phyloP scores from a whole-genome alignment of 2,329 filamentous ascomycete genomes.

The Dactylellina sp. region DNA sequence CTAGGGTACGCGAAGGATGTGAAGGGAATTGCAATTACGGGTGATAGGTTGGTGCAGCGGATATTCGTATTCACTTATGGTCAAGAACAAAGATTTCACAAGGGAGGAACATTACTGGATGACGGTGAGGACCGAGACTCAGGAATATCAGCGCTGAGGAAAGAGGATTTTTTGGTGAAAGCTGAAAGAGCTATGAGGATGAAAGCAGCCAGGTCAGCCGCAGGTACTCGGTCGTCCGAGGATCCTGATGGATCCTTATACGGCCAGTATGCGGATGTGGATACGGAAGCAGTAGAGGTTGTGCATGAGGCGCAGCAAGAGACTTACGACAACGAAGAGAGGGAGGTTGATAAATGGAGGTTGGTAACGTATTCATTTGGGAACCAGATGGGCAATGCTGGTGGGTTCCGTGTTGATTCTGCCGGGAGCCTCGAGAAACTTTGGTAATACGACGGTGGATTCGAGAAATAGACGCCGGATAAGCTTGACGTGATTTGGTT shows the following conservation, averaged over 20 bases:
- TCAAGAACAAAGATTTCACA: conserved; percentile 30
- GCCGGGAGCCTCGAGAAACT: conserved; percentile 23
- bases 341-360: conserved; percentile 20
- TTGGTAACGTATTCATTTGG: conserved; percentile 43
- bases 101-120: conserved; percentile 14
- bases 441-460: background rate
- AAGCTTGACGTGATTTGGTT: too few relatives aligned
- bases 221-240: too few relatives aligned
- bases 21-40: conserved; percentile 33
- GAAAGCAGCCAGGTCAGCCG: too few relatives aligned
- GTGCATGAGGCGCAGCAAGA: background rate
- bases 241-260: too few relatives aligned
- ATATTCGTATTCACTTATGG: conserved; percentile 43
- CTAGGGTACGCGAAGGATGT: conserved; percentile 45
- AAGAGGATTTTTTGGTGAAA: conserved; percentile 22
- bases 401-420: conserved; percentile 17
- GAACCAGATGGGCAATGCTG: conserved; percentile 16
- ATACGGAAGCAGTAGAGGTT: too few relatives aligned
- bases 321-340: background rate
- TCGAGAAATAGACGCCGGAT: too few relatives aligned
- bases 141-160: conserved; percentile 34
- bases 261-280: too few relatives aligned
- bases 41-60: conserved; percentile 30
- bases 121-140: conserved; percentile 33
- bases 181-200: background rate